phyloP scores from a whole-genome alignment of 2,329 filamentous ascomycete species.

The Alternaria gaisen region DNA sequence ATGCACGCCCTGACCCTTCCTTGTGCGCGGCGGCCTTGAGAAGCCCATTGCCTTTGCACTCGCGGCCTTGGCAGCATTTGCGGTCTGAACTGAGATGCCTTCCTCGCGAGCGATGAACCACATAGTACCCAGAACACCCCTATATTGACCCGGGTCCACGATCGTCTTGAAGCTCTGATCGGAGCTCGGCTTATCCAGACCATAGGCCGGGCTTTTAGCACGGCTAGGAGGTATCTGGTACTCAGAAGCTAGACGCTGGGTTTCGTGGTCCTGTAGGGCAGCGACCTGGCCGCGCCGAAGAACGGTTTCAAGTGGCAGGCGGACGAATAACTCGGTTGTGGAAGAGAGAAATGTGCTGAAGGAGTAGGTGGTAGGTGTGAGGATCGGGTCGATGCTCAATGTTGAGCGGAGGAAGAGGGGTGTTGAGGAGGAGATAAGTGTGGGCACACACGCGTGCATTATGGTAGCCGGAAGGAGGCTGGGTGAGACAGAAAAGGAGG shows the following conservation, averaged over 20 bases:
- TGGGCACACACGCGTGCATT: conserved; percentile 84
- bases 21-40: conserved; percentile 52
- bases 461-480: conserved; percentile 82
- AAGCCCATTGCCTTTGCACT: conserved; percentile 43
- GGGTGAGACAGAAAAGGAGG: conserved; percentile 72
- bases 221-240: conserved; percentile 34
- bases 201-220: conserved; percentile 29
- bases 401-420: conserved; percentile 87
- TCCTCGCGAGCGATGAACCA: conserved; percentile 87
- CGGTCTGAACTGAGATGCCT: conserved; percentile 61
- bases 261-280: conserved; percentile 57
- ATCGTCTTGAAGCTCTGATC: conserved; percentile 69
- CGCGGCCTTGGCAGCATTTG: conserved; percentile 31
- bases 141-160: conserved; percentile 80
- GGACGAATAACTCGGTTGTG: conserved; percentile 80
- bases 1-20: conserved; percentile 72
- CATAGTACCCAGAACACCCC: conserved; percentile 90
- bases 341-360: conserved; percentile 83
- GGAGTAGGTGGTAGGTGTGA: conserved; percentile 83
- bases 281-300: conserved; percentile 86
- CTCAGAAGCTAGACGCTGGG: conserved; percentile 35
- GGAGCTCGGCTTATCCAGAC: conserved; percentile 22
- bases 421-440: conserved; percentile 80
- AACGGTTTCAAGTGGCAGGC: conserved; percentile 90
- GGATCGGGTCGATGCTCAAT: conserved; percentile 81